These are phyloP conservation scores for Beauveria sp. DNA, from an alignment of 2,329 filamentous ascomycete species.

Conservation along the genomic window DNA sequence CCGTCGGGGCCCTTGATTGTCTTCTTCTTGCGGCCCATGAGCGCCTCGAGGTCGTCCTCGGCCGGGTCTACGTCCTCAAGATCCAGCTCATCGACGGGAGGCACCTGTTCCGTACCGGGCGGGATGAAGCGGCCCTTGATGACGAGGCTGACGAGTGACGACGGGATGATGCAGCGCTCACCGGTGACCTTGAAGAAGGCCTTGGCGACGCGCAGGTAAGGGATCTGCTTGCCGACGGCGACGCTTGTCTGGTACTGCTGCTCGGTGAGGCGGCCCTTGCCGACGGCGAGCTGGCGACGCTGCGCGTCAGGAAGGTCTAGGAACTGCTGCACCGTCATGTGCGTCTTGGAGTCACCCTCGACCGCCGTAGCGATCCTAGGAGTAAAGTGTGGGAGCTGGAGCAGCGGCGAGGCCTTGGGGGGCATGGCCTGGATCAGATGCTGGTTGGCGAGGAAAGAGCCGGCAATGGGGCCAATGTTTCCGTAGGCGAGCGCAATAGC, in stretches of 20 bases:
- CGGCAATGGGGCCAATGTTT: conserved; percentile 71
- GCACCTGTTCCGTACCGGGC: conserved; percentile 69
- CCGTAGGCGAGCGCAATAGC: conserved; percentile 84
- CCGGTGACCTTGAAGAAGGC: conserved; percentile 98
- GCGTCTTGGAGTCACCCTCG: conserved; percentile 67
- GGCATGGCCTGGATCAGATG: conserved; percentile 83
- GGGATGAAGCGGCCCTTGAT: conserved; percentile 93
- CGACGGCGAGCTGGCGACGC: conserved; percentile 63
- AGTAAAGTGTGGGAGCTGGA: conserved; percentile 86
- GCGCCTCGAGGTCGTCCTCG: conserved; percentile 82
- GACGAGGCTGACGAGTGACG: conserved; percentile 86
- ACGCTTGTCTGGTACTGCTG: conserved; percentile 70
- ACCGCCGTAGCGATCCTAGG: conserved; percentile 56
- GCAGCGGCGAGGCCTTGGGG: conserved; percentile 74
- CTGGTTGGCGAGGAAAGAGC: conserved; percentile 76
- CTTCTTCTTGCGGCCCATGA: conserved; percentile 69
- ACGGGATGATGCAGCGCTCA: conserved; percentile 86
- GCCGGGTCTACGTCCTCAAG: conserved; percentile 87
- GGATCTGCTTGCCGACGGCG: conserved; percentile 73
- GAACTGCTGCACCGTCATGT: conserved; percentile 76
- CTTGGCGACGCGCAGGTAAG: conserved; percentile 75
- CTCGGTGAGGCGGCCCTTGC: conserved; percentile 62
- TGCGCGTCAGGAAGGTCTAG: conserved; percentile 75
- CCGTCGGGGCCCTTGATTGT: conserved; percentile 54
- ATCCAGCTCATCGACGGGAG: conserved; percentile 67